phyloP scores from a whole-genome alignment of 176 grass and related monocot genomes.

The Hordeum marinum region DNA sequence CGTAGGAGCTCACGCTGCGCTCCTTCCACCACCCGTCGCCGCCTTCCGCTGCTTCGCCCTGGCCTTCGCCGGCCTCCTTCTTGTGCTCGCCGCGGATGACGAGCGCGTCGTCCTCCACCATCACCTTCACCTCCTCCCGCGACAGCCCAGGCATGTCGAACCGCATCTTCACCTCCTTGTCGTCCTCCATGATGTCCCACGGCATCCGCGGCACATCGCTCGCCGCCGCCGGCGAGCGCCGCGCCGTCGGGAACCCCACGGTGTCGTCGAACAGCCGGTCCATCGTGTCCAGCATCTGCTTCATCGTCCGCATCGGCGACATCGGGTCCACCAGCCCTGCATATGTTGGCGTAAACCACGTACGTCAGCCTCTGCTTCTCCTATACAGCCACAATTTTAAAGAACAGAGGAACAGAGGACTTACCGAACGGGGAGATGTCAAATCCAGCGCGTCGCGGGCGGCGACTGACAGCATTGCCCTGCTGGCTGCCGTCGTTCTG shows the following conservation, averaged over 20 bases:
- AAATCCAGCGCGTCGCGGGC: constrained; percentile 31
- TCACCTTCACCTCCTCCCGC: constrained; percentile 74
- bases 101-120: constrained; percentile 60
- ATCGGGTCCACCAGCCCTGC: constrained; percentile 62
- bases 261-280: constrained; percentile 78
- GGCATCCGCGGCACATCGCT: constrained; percentile 44
- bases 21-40: constrained; percentile 51
- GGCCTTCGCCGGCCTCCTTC: constrained; percentile 18
- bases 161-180: constrained; percentile 74
- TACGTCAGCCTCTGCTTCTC: neutral
- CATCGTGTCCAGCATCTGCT: constrained; percentile 86
- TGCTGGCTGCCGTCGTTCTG: constrained; percentile 24
- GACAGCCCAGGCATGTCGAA: constrained; percentile 74
- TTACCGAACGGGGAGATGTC: constrained; percentile 67
- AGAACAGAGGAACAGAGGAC: neutral
- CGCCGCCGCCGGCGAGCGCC: constrained; percentile 1
- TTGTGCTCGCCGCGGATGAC: constrained; percentile 65
- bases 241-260: constrained; percentile 28
- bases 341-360: neutral
- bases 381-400: too few species aligned
- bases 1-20: constrained; percentile 57
- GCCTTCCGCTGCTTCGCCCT: neutral
- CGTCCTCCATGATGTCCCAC: constrained; percentile 67
- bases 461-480: constrained; percentile 37
- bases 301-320: constrained; percentile 82